A percentile compares a stretch with the other conserved stretches of the same genome.
These are phyloP conservation scores for Stropharia rugosoannulata DNA, from an alignment of 768 basidiomycete species.

Conservation along the genomic window DNA sequence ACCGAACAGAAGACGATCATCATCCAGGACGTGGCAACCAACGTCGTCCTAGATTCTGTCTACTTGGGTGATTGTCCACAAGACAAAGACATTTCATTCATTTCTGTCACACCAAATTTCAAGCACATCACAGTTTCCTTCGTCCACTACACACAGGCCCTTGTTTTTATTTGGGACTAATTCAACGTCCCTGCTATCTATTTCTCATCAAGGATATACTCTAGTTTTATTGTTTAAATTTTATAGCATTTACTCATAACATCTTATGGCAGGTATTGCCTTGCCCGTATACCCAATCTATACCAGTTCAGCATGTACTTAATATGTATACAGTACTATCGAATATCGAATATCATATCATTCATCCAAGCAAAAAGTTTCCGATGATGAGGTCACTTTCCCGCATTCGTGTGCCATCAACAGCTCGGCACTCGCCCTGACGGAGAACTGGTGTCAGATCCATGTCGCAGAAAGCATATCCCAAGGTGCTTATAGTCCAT, in stretches of 20 bases:
- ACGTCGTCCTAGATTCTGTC: not conserved
- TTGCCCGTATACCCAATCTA: too few species aligned
- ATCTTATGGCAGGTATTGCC: too few species aligned
- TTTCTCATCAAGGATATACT: not conserved
- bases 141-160: not conserved
- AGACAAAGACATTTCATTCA: not conserved
- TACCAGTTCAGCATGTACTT: too few species aligned
- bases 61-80: not conserved
- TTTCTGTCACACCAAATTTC: slow-evolving; percentile 3
- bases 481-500: slow-evolving; percentile 9
- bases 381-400: slow-evolving; percentile 17
- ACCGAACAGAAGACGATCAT: slow-evolving; percentile 1
- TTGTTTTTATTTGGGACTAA: slow-evolving; percentile 4
- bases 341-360: too few species aligned
- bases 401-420: slow-evolving; percentile 15
- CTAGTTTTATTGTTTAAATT: not conserved
- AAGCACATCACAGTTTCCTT: slow-evolving; percentile 4
- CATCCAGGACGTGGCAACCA: slow-evolving; percentile 4
- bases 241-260: too few species aligned
- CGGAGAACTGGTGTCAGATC: slow-evolving; percentile 13
- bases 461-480: slow-evolving; percentile 14
- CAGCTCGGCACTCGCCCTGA: slow-evolving; percentile 11
- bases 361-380: slow-evolving; percentile 7
- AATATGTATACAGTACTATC: too few species aligned
- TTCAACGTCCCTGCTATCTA: not conserved